A percentile compares a stretch with the other conserved stretches of the same genome.
Conservation (phyloP, 2,329 filamentous ascomycete species). For the Paramyrothecium roridum region DNA sequence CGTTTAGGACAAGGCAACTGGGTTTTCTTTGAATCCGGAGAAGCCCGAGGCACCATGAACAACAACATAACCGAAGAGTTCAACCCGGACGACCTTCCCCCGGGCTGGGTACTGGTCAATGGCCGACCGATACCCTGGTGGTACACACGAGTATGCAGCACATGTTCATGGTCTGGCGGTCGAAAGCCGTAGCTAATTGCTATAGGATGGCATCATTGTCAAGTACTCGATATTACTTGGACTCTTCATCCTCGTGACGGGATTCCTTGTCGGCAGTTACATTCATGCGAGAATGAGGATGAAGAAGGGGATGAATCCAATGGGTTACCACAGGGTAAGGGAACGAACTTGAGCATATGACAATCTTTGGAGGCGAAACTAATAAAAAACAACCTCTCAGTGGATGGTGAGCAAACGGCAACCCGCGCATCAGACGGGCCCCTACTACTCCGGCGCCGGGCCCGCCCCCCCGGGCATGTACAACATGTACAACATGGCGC, state of each 20-base stretch:
- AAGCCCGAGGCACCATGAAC: no score
- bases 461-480: constrained; percentile 24
- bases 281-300: constrained; percentile 67
- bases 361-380: neutral
- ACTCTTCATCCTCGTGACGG: constrained; percentile 54
- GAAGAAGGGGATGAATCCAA: constrained; percentile 59
- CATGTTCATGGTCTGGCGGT: neutral
- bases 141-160: constrained; percentile 20
- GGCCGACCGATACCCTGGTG: constrained; percentile 19
- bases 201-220: constrained; percentile 59
- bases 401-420: constrained; percentile 49
- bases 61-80: no score
- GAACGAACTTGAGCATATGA: neutral
- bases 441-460: constrained; percentile 43
- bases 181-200: neutral
- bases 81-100: constrained; percentile 7
- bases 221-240: constrained; percentile 69
- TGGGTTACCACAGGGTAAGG: constrained; percentile 68
- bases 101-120: constrained; percentile 21
- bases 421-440: constrained; percentile 41
- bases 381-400: constrained; percentile 23
- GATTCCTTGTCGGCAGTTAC: constrained; percentile 66
- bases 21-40: no score
- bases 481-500: constrained; percentile 51
- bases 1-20: no score